A percentile compares a stretch with the other conserved stretches of the same genome.
Conservation (phyloP, 805 yeast genomes). For the Zygosaccharomyces kombuchaensis region DNA sequence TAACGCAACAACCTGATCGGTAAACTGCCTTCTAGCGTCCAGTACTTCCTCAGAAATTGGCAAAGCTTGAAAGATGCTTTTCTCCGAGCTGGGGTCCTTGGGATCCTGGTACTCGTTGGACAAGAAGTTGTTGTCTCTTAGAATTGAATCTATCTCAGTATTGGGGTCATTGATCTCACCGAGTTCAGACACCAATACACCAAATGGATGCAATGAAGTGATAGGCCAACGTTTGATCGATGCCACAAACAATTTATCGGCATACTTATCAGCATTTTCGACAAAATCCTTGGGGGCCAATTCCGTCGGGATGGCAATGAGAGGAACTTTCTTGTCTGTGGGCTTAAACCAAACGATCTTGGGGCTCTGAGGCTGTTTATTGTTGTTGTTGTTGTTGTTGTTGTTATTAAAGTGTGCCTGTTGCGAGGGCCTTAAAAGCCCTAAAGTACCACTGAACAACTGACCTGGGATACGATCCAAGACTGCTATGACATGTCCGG, state of each 20-base stretch:
- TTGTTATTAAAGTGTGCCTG: conserved; percentile 83
- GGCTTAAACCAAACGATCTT: conserved; percentile 99
- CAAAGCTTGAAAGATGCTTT: conserved; percentile 23
- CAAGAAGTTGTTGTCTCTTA: conserved; percentile 79
- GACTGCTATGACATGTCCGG: conserved; percentile 98
- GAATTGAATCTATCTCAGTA: conserved; percentile 81
- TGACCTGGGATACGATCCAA: conserved; percentile 97
- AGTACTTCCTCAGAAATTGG: conserved; percentile 21
- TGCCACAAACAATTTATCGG: conserved; percentile 82
- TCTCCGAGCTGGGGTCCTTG: conserved; percentile 31
- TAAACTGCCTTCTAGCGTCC: conserved; percentile 20
- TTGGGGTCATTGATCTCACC: conserved; percentile 74
- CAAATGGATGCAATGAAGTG: conserved; percentile 96
- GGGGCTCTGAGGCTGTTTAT: conserved; percentile 50
- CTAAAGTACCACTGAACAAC: conserved; percentile 89
- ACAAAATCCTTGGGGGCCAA: conserved; percentile 96
- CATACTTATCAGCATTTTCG: conserved; percentile 80
- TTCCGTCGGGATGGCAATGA: conserved; percentile 97
- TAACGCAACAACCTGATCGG: conserved; percentile 34
- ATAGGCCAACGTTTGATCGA: conserved; percentile 99
- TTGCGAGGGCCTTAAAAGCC: conserved; percentile 90
- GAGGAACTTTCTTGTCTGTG: conserved; percentile 94
- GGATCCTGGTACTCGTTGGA: conserved; percentile 73
- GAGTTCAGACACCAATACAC: conserved; percentile 81
- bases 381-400: conserved; percentile 33